Conservation (phyloP, 1,284 basidiomycete species). For the Peniophora sp. region DNA sequence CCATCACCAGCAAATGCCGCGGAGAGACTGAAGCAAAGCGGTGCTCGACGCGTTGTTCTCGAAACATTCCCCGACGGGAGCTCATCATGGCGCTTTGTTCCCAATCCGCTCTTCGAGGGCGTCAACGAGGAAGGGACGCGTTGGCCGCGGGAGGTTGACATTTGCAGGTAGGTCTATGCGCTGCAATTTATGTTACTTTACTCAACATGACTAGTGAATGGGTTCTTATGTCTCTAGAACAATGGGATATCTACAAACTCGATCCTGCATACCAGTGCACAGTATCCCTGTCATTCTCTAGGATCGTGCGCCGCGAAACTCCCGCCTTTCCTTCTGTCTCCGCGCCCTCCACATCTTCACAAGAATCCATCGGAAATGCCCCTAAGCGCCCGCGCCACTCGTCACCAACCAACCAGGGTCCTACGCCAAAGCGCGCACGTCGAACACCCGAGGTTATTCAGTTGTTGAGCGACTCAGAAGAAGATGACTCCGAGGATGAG, state of each 20-base stretch:
- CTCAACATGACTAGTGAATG: slow-evolving; percentile 29
- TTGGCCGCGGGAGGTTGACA: slow-evolving; percentile 57
- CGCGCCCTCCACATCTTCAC: slow-evolving; percentile 1
- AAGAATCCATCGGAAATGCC: background rate
- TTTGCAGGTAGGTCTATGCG: slow-evolving; percentile 65
- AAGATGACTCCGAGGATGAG: slow-evolving; percentile 33
- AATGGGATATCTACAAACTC: slow-evolving; percentile 79
- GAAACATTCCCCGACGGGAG: slow-evolving; percentile 48
- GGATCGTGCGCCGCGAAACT: slow-evolving; percentile 16
- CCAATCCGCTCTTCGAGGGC: slow-evolving; percentile 50
- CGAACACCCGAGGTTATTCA: slow-evolving; percentile 8
- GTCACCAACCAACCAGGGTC: slow-evolving; percentile 5
- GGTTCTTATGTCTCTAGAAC: slow-evolving; percentile 52
- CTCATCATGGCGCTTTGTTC: slow-evolving; percentile 67
- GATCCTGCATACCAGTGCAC: slow-evolving; percentile 61
- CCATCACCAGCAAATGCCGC: slow-evolving; percentile 29
- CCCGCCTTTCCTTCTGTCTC: slow-evolving; percentile 1
- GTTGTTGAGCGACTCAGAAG: slow-evolving; percentile 23
- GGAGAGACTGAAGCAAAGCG: slow-evolving; percentile 37
- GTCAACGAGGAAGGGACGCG: slow-evolving; percentile 43
- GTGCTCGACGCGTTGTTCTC: slow-evolving; percentile 62
- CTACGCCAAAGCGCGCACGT: slow-evolving; percentile 9
- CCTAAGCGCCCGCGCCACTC: slow-evolving; percentile 14
- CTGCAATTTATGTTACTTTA: slow-evolving; percentile 2
- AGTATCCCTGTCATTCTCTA: slow-evolving; percentile 36